Percentiles rank a stretch among this genome's conserved stretches.
Evolutionary conservation across 257 asterid genomes (phyloP).

Genomic region (Salvia hispanica): DNA sequence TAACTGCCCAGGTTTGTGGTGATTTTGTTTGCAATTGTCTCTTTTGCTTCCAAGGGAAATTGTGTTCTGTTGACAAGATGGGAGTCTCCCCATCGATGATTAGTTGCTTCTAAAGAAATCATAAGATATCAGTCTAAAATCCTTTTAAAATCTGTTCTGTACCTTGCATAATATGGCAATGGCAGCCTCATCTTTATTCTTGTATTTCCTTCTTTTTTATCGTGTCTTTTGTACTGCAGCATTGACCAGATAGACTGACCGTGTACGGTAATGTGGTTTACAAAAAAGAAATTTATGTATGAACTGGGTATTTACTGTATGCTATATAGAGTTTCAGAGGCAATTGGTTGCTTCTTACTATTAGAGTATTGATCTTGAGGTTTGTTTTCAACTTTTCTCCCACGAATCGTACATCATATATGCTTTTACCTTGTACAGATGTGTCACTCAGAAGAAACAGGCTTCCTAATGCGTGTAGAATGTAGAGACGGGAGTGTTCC

Average conservation of each 20-base stretch:
- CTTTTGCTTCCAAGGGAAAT: not conserved
- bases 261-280: not conserved
- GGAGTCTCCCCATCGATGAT: not conserved
- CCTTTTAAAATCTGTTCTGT: not conserved
- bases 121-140: not conserved
- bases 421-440: conserved; percentile 9
- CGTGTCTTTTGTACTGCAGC: not conserved
- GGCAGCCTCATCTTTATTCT: not conserved
- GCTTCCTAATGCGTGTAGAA: conserved; percentile 25
- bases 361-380: not conserved
- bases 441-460: conserved; percentile 24
- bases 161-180: conserved; percentile 12
- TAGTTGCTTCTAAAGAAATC: not conserved
- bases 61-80: conserved; percentile 12
- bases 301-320: too few species aligned
- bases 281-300: too few species aligned
- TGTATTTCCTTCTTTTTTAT: not conserved
- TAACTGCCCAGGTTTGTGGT: conserved; percentile 37
- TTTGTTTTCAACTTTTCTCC: not conserved
- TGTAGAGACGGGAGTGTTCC: conserved; percentile 12
- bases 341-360: not conserved
- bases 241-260: not conserved
- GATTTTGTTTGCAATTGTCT: conserved; percentile 15
- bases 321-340: too few species aligned
- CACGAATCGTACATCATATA: not conserved